These are phyloP conservation scores for Xylaria sp. DNA, from an alignment of 2,329 filamentous ascomycete species.

Conservation along the genomic window DNA sequence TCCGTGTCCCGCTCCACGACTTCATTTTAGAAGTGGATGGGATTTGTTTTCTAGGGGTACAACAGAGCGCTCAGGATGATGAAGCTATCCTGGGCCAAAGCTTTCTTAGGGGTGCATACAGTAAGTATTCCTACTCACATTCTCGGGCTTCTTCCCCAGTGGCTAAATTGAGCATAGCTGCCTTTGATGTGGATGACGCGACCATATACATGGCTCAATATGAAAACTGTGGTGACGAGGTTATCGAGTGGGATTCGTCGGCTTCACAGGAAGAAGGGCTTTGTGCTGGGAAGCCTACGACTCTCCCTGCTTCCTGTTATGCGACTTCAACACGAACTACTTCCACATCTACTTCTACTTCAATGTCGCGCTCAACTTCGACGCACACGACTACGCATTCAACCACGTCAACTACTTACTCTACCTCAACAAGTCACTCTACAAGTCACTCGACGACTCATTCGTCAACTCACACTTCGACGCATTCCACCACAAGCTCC, in stretches of 20 bases:
- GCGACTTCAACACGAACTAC: constrained; percentile 23
- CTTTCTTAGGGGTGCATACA: constrained; percentile 39
- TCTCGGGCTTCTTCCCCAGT: not conserved
- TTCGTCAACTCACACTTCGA: constrained; percentile 13
- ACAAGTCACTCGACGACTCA: constrained; percentile 11
- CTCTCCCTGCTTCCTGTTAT: constrained; percentile 27
- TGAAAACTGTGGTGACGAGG: constrained; percentile 37
- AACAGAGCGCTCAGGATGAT: not conserved
- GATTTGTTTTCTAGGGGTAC: constrained; percentile 33
- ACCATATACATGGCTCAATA: constrained; percentile 41
- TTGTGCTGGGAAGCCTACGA: constrained; percentile 24
- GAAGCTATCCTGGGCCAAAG: constrained; percentile 35
- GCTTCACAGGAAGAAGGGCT: constrained; percentile 19
- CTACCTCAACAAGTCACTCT: not conserved
- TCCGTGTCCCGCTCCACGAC: constrained; percentile 37
- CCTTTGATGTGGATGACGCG: constrained; percentile 38
- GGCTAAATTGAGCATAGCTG: constrained; percentile 30
- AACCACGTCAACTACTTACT: constrained; percentile 1
- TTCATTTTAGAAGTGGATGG: constrained; percentile 35
- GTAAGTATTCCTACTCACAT: constrained; percentile 18
- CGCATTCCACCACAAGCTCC: constrained; percentile 8
- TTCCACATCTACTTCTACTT: constrained; percentile 19
- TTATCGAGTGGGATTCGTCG: constrained; percentile 32
- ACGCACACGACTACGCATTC: no score
- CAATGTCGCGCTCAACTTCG: constrained; percentile 10